A percentile compares a stretch with the other conserved stretches of the same genome.
Conservation (phyloP, 257 asterid species). For the Solanum neorickii region DNA sequence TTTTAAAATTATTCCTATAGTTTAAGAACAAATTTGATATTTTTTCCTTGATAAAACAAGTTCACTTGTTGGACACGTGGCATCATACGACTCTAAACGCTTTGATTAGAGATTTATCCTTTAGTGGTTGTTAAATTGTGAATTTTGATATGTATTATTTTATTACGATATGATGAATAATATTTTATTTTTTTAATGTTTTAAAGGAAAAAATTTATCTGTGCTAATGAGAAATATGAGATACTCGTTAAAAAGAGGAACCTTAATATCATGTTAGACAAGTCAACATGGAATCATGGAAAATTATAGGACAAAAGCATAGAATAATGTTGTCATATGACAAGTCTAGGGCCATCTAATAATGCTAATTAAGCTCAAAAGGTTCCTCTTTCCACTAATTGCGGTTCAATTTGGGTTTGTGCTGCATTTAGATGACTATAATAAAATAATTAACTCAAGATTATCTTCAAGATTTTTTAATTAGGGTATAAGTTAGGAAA, state of each 20-base stretch:
- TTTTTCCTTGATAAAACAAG: neutral
- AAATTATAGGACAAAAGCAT: neutral
- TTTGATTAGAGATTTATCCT: neutral
- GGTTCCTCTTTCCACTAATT: neutral
- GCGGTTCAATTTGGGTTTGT: neutral
- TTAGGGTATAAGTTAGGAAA: neutral
- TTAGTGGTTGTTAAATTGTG: neutral
- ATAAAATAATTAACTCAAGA: neutral
- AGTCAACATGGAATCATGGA: neutral
- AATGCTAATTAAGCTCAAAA: neutral
- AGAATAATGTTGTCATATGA: neutral
- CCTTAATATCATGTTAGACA: neutral
- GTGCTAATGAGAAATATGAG: neutral
- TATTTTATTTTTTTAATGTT: too few relatives aligned
- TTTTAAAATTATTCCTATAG: neutral
- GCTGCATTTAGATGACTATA: neutral
- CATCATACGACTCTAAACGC: neutral
- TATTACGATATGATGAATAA: neutral
- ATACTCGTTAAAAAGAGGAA: neutral
- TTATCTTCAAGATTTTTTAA: neutral
- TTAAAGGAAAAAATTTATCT: neutral
- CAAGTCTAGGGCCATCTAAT: neutral
- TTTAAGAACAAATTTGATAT: neutral
- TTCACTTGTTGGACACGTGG: neutral
- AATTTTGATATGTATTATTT: too few relatives aligned